These are phyloP conservation scores for Tulasnella sp. DNA, from an alignment of 768 basidiomycete species.

Conservation along the genomic window DNA sequence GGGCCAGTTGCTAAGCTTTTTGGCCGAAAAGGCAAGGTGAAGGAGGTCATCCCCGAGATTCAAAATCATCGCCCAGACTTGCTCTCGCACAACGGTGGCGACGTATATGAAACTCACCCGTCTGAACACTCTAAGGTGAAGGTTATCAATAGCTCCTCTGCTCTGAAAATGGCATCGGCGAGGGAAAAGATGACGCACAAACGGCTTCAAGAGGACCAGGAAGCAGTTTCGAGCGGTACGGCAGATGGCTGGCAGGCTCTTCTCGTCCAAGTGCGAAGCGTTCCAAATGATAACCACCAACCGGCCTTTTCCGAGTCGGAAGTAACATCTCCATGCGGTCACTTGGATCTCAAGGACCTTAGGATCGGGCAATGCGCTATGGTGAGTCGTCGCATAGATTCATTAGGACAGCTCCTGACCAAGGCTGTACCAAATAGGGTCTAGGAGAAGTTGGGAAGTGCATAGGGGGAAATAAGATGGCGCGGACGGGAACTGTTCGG, in stretches of 20 bases:
- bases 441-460: neutral
- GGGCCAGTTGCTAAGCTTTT: conserved; percentile 4
- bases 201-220: conserved; percentile 9
- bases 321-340: neutral
- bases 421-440: neutral
- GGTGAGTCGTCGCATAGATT: neutral
- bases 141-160: conserved; percentile 16
- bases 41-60: neutral
- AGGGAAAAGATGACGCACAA: neutral
- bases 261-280: neutral
- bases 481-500: neutral
- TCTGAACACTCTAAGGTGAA: conserved; percentile 36
- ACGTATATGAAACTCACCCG: conserved; percentile 37
- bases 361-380: neutral
- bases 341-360: neutral
- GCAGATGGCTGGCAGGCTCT: conserved; percentile 18
- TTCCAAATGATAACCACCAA: neutral
- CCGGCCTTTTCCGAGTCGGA: neutral
- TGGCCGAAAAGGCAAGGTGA: conserved; percentile 18
- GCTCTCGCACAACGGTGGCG: conserved; percentile 32
- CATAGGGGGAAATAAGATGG: neutral
- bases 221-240: conserved; percentile 2
- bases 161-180: neutral
- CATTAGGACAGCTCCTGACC: neutral
- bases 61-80: conserved; percentile 37